Base-by-base conservation (phyloP, 345 rosid genomes). In the Aethionema arabicum region DNA sequence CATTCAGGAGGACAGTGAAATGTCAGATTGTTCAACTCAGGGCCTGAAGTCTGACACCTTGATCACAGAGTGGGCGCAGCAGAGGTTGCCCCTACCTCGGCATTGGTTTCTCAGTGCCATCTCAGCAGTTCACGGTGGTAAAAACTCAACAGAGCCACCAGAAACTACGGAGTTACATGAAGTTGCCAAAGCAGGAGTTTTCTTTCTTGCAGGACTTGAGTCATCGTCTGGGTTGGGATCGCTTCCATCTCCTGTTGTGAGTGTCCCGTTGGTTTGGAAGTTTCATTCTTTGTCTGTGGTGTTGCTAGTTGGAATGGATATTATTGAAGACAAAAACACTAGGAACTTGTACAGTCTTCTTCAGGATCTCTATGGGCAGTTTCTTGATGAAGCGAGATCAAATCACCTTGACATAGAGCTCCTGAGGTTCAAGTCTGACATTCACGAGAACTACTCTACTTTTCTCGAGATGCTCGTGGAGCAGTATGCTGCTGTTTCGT, bases 51-150 rank as follows among this genome's bases (percentile, higher is more conserved):
- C 53, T 60, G 63, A 57, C 69, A 75, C 76, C 52, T 69, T 71
- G 68, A 32, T 69, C 32, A 51, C 72, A 55, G 93, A 92, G 74
- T 89, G 95, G 95, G 85, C 89, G 46, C 81, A 76, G 66, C 96
- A 89, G 87, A 82, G 88, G 79, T 46, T 87, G 77, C 95, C 95
- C 3, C 84, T 92, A 66, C 91, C 96, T 51, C 55, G 67, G 64
- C 95, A 89, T 65, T 92, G 98, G 96, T 85, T 89, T 76, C 90
- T 92, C 65, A 92, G 93, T 77, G 80, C 98, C 68, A 76, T 92
- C 51, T 46, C 89, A 72, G 79, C 80, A 47, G 66, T 76, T 61
- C 66, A 61, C 35, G 61, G 62, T 40, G 59, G 74, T 56, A 72
- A 78, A 74, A 59, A 64, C 41, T 67, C 68, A 54, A 59, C 77